Evolutionary conservation across 108 stramenopile genomes (phyloP).

Genomic region (Nitzschia inconspicua): DNA sequence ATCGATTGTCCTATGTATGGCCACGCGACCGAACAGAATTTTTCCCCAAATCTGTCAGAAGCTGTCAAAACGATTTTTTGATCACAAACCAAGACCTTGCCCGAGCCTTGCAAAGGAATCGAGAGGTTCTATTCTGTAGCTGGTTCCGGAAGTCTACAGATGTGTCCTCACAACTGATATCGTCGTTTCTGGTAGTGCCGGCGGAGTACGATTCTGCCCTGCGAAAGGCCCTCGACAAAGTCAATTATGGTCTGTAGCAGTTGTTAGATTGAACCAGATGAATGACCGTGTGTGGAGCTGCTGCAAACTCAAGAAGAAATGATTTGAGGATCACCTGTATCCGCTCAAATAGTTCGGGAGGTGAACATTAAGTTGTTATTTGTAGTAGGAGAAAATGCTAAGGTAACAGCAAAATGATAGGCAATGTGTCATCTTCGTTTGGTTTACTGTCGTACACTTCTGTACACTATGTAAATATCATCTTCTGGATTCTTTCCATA

Average conservation of each 20-base stretch:
- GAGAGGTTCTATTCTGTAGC: conserved; percentile 28
- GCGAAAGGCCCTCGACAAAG: not conserved
- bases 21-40: conserved; percentile 15
- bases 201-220: not conserved
- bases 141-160: not conserved
- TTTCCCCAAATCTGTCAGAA: not conserved
- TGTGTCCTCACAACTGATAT: not conserved
- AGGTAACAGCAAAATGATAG: too few species aligned
- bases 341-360: too few species aligned
- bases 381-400: too few species aligned
- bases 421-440: too few species aligned
- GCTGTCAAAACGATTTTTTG: not conserved
- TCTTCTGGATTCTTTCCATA: too few species aligned
- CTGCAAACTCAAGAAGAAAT: too few species aligned
- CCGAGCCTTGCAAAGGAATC: not conserved
- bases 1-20: conserved; percentile 22
- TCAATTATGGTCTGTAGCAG: conserved; percentile 18
- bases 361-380: too few species aligned
- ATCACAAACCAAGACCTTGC: not conserved
- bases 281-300: too few species aligned
- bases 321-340: too few species aligned
- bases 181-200: conserved; percentile 11
- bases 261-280: too few species aligned
- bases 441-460: too few species aligned
- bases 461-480: too few species aligned